These are phyloP conservation scores for Xylaria sp. DNA, from an alignment of 2,329 filamentous ascomycete genomes.

Conservation along the genomic window DNA sequence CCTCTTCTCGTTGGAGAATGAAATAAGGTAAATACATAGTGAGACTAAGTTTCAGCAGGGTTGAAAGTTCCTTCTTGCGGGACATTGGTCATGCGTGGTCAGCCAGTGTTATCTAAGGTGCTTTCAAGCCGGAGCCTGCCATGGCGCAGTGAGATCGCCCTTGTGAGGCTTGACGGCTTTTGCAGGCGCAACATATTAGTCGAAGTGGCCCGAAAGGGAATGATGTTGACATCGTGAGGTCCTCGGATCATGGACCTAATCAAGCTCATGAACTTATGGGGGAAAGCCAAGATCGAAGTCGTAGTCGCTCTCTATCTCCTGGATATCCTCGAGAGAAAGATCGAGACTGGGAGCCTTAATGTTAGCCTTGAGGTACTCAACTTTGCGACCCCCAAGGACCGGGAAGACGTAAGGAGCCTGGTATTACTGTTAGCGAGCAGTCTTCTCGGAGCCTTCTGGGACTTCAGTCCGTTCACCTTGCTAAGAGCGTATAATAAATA, in stretches of 20 bases:
- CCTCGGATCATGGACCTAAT: constrained; percentile 5
- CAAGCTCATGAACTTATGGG: constrained; percentile 20
- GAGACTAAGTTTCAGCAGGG: background rate
- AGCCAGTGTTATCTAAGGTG: background rate
- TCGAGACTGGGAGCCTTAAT: constrained; percentile 55
- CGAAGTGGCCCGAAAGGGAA: constrained; percentile 13
- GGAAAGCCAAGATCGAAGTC: constrained; percentile 62
- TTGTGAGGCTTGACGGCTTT: constrained; percentile 5
- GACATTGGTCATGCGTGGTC: background rate
- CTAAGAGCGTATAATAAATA: constrained; percentile 1
- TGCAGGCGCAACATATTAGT: constrained; percentile 18
- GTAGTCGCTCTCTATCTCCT: constrained; percentile 63
- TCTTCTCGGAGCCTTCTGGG: background rate
- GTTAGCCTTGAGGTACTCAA: constrained; percentile 63
- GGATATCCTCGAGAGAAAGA: constrained; percentile 64
- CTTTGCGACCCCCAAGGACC: constrained; percentile 66
- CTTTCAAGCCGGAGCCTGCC: constrained; percentile 12
- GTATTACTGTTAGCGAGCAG: constrained; percentile 51
- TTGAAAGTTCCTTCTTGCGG: background rate
- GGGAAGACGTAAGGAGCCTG: constrained; percentile 69
- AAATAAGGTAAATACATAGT: too few relatives aligned
- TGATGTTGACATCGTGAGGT: constrained; percentile 13
- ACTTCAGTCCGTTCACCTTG: background rate
- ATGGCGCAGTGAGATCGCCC: constrained; percentile 13
- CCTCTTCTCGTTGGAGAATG: background rate